These are phyloP conservation scores for Fusarium humuli DNA, from an alignment of 2,329 filamentous ascomycete species.

Conservation along the genomic window DNA sequence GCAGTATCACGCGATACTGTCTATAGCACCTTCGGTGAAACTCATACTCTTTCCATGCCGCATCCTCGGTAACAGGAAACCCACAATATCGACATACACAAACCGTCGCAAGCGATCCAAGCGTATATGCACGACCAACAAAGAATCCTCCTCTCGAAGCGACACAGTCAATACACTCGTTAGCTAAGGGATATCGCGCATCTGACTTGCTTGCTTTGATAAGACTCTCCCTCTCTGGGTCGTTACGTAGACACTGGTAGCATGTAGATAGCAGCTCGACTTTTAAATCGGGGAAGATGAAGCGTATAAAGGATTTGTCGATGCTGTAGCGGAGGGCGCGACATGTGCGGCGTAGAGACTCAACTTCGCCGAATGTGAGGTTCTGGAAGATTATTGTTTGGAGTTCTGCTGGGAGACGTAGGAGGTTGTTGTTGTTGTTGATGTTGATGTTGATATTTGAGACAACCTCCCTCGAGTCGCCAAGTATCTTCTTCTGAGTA, in stretches of 20 bases:
- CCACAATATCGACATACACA: conserved; percentile 61
- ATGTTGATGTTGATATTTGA: conserved; percentile 44
- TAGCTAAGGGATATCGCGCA: conserved; percentile 53
- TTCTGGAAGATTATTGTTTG: conserved; percentile 56
- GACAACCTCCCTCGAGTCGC: fast-evolving
- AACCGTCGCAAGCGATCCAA: conserved; percentile 51
- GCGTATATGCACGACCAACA: conserved; percentile 53
- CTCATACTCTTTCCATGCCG: conserved; percentile 52
- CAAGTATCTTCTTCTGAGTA: fast-evolving
- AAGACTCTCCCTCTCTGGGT: conserved; percentile 48
- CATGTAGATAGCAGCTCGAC: conserved; percentile 54
- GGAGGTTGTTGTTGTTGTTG: conserved; percentile 36
- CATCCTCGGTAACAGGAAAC: conserved; percentile 50
- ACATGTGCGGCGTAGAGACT: conserved; percentile 57
- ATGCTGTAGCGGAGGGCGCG: conserved; percentile 52
- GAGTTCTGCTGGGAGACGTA: conserved; percentile 56
- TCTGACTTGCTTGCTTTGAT: conserved; percentile 49
- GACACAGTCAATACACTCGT: conserved; percentile 56
- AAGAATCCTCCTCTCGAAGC: conserved; percentile 50
- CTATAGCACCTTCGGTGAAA: conserved; percentile 57
- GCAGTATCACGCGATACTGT: conserved; percentile 53
- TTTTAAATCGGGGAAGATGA: conserved; percentile 52
- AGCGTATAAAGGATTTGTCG: conserved; percentile 51
- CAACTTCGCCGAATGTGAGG: conserved; percentile 58
- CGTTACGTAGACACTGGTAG: conserved; percentile 53